Evolutionary conservation across 2,329 filamentous ascomycete genomes (phyloP).

Genomic region (Cordyceps javanica): DNA sequence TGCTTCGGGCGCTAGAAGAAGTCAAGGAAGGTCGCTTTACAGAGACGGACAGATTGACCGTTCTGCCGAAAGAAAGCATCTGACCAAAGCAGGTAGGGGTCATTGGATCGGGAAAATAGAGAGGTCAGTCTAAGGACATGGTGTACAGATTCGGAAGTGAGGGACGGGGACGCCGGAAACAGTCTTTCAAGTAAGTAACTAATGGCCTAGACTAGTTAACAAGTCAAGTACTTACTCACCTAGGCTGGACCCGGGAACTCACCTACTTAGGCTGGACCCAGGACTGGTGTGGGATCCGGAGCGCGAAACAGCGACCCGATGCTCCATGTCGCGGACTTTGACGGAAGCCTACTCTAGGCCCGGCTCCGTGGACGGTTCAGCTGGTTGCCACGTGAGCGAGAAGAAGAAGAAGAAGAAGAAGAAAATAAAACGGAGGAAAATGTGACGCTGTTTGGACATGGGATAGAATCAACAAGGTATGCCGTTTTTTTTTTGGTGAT

Average conservation of each 20-base stretch:
- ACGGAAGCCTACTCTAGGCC: background rate
- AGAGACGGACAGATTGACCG: too few relatives aligned
- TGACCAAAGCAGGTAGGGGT: background rate
- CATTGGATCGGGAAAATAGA: background rate
- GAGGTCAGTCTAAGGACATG: background rate
- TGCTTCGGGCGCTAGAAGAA: slow-evolving; percentile 5
- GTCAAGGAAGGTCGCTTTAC: too few relatives aligned
- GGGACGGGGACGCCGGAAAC: slow-evolving; percentile 6
- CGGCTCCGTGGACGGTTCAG: background rate
- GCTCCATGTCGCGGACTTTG: background rate
- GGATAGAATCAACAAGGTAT: too few relatives aligned
- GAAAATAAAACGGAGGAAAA: background rate
- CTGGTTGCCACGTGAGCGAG: background rate
- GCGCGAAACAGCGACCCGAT: too few relatives aligned
- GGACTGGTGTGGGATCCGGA: too few relatives aligned
- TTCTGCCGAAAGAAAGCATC: background rate
- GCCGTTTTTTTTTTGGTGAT: background rate
- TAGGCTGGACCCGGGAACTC: too few relatives aligned
- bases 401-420: background rate
- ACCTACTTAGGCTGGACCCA: too few relatives aligned
- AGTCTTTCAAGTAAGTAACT: background rate
- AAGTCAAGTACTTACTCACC: too few relatives aligned
- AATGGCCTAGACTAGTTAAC: too few relatives aligned
- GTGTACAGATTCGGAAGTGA: background rate
- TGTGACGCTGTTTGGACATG: too few relatives aligned